Conservation (phyloP, 2,329 filamentous ascomycete genomes). For the Dothistroma septosporum region DNA sequence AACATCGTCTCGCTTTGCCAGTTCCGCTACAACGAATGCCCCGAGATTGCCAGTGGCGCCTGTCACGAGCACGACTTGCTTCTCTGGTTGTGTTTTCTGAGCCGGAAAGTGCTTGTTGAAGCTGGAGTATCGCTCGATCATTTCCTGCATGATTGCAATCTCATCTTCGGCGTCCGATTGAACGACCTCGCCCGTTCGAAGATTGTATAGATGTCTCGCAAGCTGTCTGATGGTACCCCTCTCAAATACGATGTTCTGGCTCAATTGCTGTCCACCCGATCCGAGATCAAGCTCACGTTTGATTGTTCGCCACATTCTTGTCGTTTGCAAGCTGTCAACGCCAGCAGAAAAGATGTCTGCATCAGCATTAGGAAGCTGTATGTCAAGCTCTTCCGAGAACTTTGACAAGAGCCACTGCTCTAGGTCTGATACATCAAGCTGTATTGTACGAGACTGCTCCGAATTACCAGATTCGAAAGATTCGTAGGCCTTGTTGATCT, state of each 20-base stretch:
- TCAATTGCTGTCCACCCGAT: constrained; percentile 18
- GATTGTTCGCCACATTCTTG: constrained; percentile 28
- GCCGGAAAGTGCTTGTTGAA: constrained; percentile 33
- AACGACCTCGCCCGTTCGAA: constrained; percentile 39
- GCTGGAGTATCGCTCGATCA: constrained; percentile 46
- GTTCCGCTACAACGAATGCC: constrained; percentile 50
- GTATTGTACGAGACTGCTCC: constrained; percentile 15
- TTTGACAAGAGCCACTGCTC: constrained; percentile 30
- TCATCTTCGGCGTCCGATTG: constrained; percentile 33
- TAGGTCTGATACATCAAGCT: constrained; percentile 31
- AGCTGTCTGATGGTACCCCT: constrained; percentile 49
- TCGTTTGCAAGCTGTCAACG: constrained; percentile 35
- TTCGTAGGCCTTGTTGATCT: constrained; percentile 48
- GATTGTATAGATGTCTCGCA: constrained; percentile 42
- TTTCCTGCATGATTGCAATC: constrained; percentile 42
- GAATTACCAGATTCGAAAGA: constrained; percentile 18
- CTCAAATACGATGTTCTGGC: constrained; percentile 59
- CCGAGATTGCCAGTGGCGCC: constrained; percentile 64
- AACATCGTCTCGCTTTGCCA: constrained; percentile 31
- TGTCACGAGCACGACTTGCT: constrained; percentile 48
- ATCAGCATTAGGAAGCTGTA: constrained; percentile 24
- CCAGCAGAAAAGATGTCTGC: constrained; percentile 35
- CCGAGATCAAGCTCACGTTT: constrained; percentile 19
- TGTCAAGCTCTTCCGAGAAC: constrained; percentile 33
- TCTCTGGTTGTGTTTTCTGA: constrained; percentile 4